Conservation (phyloP, 129 eudicot species). For the Lonicera japonica region DNA sequence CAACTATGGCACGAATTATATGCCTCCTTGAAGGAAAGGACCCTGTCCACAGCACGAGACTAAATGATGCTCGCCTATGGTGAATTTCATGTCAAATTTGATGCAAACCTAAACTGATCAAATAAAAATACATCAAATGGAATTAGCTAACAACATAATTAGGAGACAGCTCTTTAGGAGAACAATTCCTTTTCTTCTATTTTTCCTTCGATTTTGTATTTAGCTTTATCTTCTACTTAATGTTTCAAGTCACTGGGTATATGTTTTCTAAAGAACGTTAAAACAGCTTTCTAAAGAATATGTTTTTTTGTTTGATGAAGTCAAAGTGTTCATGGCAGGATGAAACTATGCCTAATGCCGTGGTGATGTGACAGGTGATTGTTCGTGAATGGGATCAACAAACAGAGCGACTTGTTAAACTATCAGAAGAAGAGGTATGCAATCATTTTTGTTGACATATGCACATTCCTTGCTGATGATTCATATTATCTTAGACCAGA, state of each 20-base stretch:
- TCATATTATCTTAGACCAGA: too few relatives aligned
- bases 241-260: background rate
- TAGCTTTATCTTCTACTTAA: too few relatives aligned
- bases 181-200: background rate
- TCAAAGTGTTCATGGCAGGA: background rate
- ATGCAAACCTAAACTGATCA: background rate
- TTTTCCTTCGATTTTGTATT: background rate
- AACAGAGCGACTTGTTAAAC: conserved; percentile 65
- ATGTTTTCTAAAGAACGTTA: background rate
- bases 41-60: too few relatives aligned
- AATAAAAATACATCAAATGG: background rate
- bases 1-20: too few relatives aligned
- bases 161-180: too few relatives aligned
- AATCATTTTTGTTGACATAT: background rate
- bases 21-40: too few relatives aligned
- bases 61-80: background rate
- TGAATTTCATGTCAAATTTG: background rate
- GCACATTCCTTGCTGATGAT: too few relatives aligned
- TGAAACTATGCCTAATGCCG: background rate
- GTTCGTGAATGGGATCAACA: conserved; percentile 66
- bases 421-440: conserved; percentile 75
- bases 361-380: conserved; percentile 46
- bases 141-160: background rate
- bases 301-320: too few relatives aligned
- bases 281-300: conserved; percentile 1